Evolutionary conservation across 176 grass and related monocot species (phyloP).

Genomic region (Guadua angustifolia): DNA sequence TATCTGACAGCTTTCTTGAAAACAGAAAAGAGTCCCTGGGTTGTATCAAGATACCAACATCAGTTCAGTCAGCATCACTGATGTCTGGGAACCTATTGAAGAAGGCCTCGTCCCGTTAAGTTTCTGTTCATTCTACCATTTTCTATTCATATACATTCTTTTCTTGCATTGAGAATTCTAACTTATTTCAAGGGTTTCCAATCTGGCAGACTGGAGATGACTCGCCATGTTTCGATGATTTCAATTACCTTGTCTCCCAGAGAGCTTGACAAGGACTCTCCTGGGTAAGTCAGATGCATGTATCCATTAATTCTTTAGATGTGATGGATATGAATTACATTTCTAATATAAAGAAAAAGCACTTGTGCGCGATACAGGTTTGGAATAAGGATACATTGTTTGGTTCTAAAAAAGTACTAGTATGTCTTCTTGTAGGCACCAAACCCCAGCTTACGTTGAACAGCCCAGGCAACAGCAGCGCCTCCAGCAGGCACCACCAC

Average conservation of each 20-base stretch:
- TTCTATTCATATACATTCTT: not conserved
- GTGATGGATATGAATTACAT: not conserved
- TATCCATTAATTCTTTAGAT: not conserved
- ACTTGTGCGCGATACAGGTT: not conserved
- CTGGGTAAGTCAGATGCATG: constrained; percentile 62
- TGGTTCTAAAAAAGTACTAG: not conserved
- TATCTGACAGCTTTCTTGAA: constrained; percentile 42
- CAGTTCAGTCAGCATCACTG: constrained; percentile 93
- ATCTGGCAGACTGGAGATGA: constrained; percentile 74
- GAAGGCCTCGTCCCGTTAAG: constrained; percentile 93
- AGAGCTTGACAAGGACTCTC: constrained; percentile 71
- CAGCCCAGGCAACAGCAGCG: constrained; percentile 65
- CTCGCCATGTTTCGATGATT: constrained; percentile 92
- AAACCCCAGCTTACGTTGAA: constrained; percentile 64
- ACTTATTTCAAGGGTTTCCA: constrained; percentile 3
- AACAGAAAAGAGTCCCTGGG: constrained; percentile 76
- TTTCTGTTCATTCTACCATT: constrained; percentile 34
- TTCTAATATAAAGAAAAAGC: not conserved
- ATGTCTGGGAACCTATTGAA: constrained; percentile 98
- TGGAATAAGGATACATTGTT: constrained; percentile 32
- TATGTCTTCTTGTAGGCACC: constrained; percentile 64
- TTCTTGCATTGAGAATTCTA: constrained; percentile 7
- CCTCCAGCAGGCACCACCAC: constrained; percentile 56
- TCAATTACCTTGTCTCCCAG: constrained; percentile 80
- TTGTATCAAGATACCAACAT: constrained; percentile 83